Evolutionary conservation across 108 stramenopile genomes (phyloP).

Genomic region (Cylindrotheca fusiformis): DNA sequence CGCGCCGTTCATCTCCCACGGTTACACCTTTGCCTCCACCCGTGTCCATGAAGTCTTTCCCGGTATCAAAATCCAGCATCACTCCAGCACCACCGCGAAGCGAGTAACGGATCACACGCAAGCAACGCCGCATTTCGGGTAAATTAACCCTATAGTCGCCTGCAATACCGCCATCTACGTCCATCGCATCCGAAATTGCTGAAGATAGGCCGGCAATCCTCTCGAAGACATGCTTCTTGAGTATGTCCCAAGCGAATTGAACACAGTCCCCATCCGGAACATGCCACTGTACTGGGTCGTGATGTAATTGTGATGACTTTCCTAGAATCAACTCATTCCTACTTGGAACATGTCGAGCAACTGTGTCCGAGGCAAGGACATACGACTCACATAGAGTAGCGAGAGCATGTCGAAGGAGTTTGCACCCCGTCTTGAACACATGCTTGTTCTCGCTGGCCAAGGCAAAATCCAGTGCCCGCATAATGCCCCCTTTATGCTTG

Average conservation of each 20-base stretch:
- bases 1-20: constrained; percentile 13
- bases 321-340: constrained; percentile 21
- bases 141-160: constrained; percentile 12
- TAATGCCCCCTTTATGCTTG: constrained; percentile 49
- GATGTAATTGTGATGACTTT: constrained; percentile 45
- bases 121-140: constrained; percentile 40
- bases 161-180: constrained; percentile 10
- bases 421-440: constrained; percentile 82
- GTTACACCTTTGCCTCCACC: constrained; percentile 5
- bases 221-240: constrained; percentile 36
- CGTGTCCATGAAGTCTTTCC: constrained; percentile 28
- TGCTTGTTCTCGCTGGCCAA: constrained; percentile 69
- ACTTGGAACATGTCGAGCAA: constrained; percentile 26
- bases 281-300: constrained; percentile 67
- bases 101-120: constrained; percentile 69
- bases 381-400: constrained; percentile 80
- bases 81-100: constrained; percentile 72
- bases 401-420: constrained; percentile 79
- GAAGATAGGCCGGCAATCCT: constrained; percentile 18
- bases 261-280: constrained; percentile 68
- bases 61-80: constrained; percentile 51
- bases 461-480: constrained; percentile 55
- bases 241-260: constrained; percentile 54
- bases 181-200: constrained; percentile 5
- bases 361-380: constrained; percentile 35